Percentiles rank a stretch among this genome's conserved stretches.
These are phyloP conservation scores for Cladosporium phlei DNA, from an alignment of 2,329 filamentous ascomycete genomes.

Conservation along the genomic window DNA sequence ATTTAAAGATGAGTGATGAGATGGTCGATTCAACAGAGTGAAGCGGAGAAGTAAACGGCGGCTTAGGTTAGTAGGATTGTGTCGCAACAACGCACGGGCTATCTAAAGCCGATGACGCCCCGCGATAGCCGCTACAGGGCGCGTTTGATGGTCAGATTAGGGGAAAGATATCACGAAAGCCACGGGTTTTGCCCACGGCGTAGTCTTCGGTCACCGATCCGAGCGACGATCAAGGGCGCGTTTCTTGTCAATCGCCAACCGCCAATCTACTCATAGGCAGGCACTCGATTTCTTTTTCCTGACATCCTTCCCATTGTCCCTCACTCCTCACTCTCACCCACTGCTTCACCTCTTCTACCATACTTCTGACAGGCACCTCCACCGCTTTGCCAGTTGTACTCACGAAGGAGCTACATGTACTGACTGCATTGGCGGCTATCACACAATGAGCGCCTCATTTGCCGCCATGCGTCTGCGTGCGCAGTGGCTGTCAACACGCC, in stretches of 20 bases:
- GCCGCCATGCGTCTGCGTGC: conserved; percentile 29
- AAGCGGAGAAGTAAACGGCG: no score
- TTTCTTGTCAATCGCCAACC: not conserved
- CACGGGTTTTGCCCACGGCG: not conserved
- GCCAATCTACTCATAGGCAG: no score
- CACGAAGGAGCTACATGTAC: not conserved
- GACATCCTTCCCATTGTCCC: not conserved
- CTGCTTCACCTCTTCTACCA: no score
- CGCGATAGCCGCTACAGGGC: conserved; percentile 7
- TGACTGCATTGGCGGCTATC: conserved; percentile 5
- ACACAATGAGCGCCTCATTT: conserved; percentile 14
- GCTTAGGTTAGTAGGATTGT: no score
- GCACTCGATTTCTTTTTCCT: not conserved
- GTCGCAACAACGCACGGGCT: no score
- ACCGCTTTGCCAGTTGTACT: no score
- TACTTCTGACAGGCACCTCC: no score
- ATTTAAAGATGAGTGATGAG: no score
- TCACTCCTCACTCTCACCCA: not conserved
- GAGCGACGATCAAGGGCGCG: conserved; percentile 10
- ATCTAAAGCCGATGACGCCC: no score
- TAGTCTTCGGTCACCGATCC: not conserved
- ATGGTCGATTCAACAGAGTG: no score
- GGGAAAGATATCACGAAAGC: conserved; percentile 6
- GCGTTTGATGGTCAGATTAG: conserved; percentile 3
- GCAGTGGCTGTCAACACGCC: conserved; percentile 30